A percentile compares a stretch with the other conserved stretches of the same genome.
Conservation (phyloP, 1,284 basidiomycete species). For the Anthracocystis setariae region DNA sequence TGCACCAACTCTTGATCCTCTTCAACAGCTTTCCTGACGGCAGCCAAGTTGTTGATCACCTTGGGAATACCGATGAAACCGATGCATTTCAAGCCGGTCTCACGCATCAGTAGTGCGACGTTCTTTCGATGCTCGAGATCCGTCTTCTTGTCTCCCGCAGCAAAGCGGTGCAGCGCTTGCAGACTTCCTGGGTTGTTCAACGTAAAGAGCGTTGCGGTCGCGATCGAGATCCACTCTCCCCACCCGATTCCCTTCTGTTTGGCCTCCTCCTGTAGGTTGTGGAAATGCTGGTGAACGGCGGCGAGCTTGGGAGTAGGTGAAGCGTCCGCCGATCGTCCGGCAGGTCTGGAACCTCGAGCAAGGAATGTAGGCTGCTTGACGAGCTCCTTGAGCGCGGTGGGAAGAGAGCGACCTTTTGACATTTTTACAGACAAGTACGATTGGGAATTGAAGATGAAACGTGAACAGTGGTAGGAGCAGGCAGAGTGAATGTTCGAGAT, state of each 20-base stretch:
- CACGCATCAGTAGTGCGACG: constrained; percentile 84
- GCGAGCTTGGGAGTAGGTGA: constrained; percentile 76
- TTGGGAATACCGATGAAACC: constrained; percentile 91
- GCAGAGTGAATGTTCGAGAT: no score
- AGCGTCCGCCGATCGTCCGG: constrained; percentile 72
- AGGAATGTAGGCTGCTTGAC: constrained; percentile 77
- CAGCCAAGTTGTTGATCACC: constrained; percentile 67
- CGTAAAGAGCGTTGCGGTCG: constrained; percentile 85
- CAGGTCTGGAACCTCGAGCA: constrained; percentile 72
- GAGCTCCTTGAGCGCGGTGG: constrained; percentile 75
- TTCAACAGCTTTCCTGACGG: constrained; percentile 61
- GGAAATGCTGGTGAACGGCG: constrained; percentile 70
- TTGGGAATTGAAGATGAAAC: neutral
- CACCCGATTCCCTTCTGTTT: constrained; percentile 74
- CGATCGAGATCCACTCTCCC: constrained; percentile 83
- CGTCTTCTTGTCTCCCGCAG: constrained; percentile 70
- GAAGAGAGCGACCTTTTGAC: constrained; percentile 61
- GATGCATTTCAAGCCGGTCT: constrained; percentile 90
- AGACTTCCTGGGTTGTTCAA: constrained; percentile 82
- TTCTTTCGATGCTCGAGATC: constrained; percentile 73
- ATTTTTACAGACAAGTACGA: constrained; percentile 4
- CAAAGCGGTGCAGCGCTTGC: constrained; percentile 81
- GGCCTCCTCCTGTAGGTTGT: constrained; percentile 75
- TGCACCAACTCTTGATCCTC: constrained; percentile 54
- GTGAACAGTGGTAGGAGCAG: no score